phyloP scores from a whole-genome alignment of 2,329 filamentous ascomycete species.

The Dothistroma septosporum region DNA sequence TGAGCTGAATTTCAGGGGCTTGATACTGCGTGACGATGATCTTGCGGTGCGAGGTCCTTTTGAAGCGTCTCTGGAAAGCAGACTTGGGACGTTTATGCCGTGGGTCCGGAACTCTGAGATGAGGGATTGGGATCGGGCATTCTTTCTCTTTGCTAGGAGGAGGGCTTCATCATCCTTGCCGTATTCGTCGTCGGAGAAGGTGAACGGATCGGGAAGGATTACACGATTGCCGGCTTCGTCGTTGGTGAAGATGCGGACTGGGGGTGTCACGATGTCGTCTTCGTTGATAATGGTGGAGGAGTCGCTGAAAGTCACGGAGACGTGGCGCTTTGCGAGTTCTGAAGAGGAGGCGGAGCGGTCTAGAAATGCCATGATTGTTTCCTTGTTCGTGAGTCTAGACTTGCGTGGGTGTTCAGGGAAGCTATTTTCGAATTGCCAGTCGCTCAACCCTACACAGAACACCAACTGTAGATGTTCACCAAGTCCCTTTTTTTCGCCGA shows the following conservation, averaged over 20 bases:
- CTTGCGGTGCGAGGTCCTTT: neutral
- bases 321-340: neutral
- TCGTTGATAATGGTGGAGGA: conserved; percentile 1
- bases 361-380: neutral
- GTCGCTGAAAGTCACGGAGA: conserved; percentile 2
- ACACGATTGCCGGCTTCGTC: neutral
- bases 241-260: neutral
- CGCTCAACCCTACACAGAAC: neutral
- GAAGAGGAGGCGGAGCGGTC: neutral
- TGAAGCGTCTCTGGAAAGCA: too few relatives aligned
- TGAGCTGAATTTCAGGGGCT: neutral
- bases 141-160: too few relatives aligned
- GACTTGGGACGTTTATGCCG: neutral
- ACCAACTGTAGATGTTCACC: neutral
- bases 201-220: neutral
- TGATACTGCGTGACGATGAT: neutral
- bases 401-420: neutral
- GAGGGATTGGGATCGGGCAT: neutral
- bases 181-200: neutral
- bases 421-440: neutral
- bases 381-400: too few relatives aligned
- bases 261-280: neutral
- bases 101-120: neutral
- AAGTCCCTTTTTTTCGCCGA: neutral
- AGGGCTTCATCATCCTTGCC: too few relatives aligned